These are phyloP conservation scores for Aphanocladium album DNA, from an alignment of 2,329 filamentous ascomycete species.

Conservation along the genomic window DNA sequence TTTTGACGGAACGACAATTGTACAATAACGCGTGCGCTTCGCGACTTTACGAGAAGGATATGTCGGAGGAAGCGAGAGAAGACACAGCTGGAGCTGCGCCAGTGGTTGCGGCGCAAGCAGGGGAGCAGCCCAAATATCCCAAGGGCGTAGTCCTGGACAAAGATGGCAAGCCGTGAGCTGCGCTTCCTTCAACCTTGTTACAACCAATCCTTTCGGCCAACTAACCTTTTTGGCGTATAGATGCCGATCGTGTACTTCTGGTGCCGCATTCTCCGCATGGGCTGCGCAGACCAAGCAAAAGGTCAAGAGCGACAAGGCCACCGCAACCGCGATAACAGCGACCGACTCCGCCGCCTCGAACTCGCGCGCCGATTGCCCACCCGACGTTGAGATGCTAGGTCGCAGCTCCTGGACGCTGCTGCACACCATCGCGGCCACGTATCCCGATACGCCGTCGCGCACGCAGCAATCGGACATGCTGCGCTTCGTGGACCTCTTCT, in stretches of 20 bases:
- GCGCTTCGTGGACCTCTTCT: conserved; percentile 75
- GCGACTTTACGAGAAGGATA: conserved; percentile 16
- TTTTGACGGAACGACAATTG: neutral
- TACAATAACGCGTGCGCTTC: neutral
- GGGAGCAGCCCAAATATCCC: conserved; percentile 47
- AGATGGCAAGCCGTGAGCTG: conserved; percentile 76
- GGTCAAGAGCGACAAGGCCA: conserved; percentile 22
- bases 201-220: neutral
- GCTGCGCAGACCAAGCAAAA: conserved; percentile 46
- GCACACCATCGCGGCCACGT: conserved; percentile 83
- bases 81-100: conserved; percentile 17
- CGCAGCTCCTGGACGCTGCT: conserved; percentile 90
- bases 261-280: conserved; percentile 51
- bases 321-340: conserved; percentile 14
- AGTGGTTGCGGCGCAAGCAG: conserved; percentile 19
- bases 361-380: conserved; percentile 65
- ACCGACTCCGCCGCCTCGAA: conserved; percentile 24
- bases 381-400: conserved; percentile 83
- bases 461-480: conserved; percentile 70
- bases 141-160: conserved; percentile 72
- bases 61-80: conserved; percentile 35
- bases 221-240: conserved; percentile 35
- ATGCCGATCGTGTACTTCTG: conserved; percentile 65
- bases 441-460: conserved; percentile 64
- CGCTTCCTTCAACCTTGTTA: conserved; percentile 20